Evolutionary conservation across 352 stramenopile genomes (phyloP), one percentile per base, ranked within the genome.

Genomic region (Blastocystis sp.): DNA sequence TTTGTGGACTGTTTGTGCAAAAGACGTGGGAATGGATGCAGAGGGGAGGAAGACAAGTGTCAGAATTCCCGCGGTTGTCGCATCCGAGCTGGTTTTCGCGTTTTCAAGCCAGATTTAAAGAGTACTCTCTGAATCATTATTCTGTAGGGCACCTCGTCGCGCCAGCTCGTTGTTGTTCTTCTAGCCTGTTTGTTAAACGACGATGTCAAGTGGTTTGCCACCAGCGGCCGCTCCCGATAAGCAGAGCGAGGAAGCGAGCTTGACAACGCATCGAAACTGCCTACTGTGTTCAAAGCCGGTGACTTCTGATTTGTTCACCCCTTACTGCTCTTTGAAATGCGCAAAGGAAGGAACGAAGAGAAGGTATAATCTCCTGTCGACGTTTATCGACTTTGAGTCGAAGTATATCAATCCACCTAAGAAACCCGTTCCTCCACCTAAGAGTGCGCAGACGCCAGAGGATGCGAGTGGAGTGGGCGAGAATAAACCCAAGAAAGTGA

Each of bases 341-440:
- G 71, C 71, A 52, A 81, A 40, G 11, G 40, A 61, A n/a, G 71
- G 71, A 45, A 38, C 38, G 52, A 52, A 11, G 21, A 62, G 52
- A 40, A 64, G 71, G 40, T 81, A 81, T 40, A 23, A 19, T 52
- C 52, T 81, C 1, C 52, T 81, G 23, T 53, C 43, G 14, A 67
- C 52, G 52, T 81, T 81, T 38, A 64, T 81, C 66, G 71, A 81
- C 45, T 81, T 81, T 81, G 71, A 81, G 45, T 38, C 71, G 38
- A 81, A 81, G 71, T 81, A 81, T 64, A 81, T 81, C 45, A 62
- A 64, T 65, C 48, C 48, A 52, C 40, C 52, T 21, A 81, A 48
- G 28, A 81, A 61, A 61, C 45, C 17, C 11, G 52, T 48, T 7
- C 9, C 38, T 17, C 7, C 41, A 2, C 41, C 52, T 34, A n/a